A percentile compares a stretch with the other conserved stretches of the same genome.
phyloP scores from a whole-genome alignment of 2,329 filamentous ascomycete genomes.

The Catunica adiposa region DNA sequence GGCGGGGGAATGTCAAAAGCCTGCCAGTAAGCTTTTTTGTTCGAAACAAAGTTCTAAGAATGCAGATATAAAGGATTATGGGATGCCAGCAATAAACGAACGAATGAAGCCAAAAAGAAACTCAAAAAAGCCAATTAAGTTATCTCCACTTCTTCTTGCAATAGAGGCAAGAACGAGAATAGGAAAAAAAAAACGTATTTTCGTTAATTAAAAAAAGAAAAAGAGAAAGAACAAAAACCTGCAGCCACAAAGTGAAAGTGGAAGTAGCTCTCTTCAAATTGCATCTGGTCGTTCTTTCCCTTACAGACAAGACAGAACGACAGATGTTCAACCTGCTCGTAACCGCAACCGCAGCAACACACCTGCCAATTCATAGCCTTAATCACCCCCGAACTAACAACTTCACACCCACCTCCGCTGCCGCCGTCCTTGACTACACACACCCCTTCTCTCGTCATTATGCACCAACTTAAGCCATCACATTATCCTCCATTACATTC shows the following conservation, averaged over 20 bases:
- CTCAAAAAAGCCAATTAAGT: background rate
- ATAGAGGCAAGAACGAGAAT: constrained; percentile 2
- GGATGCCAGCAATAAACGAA: constrained; percentile 15
- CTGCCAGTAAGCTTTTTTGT: too few species aligned
- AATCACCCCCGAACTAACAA: background rate
- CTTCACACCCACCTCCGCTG: background rate
- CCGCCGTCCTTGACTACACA: background rate
- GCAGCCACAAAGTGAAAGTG: background rate
- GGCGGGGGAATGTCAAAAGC: too few species aligned
- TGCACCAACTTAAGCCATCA: background rate
- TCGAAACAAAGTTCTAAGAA: too few species aligned
- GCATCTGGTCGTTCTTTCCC: too few species aligned
- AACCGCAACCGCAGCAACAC: background rate
- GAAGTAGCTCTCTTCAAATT: background rate
- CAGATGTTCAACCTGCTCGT: background rate
- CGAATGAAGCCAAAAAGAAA: constrained; percentile 6
- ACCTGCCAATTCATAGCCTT: background rate
- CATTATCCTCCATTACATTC: background rate
- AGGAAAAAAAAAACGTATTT: background rate
- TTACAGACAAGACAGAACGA: background rate
- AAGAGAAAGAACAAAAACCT: background rate
- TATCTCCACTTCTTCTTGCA: too few species aligned
- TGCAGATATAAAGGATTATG: too few species aligned
- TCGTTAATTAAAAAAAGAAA: constrained; percentile 2
- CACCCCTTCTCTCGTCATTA: background rate